Base-by-base conservation (phyloP, 1,284 basidiomycete genomes). In the Sutorius eximius region DNA sequence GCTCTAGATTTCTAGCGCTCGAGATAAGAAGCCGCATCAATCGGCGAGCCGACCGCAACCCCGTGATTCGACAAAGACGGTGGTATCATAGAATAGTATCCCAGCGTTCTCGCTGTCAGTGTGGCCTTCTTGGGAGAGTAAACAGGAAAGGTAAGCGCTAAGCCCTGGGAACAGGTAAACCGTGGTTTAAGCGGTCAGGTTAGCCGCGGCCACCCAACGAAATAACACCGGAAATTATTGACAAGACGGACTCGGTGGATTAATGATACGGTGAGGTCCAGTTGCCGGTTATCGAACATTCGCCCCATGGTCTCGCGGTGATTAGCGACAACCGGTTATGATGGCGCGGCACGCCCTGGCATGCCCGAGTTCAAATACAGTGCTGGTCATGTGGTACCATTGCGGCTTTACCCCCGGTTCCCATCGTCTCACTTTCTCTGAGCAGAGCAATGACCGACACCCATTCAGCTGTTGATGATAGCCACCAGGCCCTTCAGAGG, bases 381-480 rank as follows among this genome's bases (percentile, higher is more conserved):
- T 13, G 22, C 16, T n/a, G 20, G 34, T 33, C 47, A 50, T 56
- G 42, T 22, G 55, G 43, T 33, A 18, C 8, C 36, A 22, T 44
- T 33, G 5, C 49, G 36, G 45, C 44, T 44, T 45, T 54, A 15
- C 37, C 34, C 46, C 37, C 16, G 16, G 20, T 40, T 16, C 27
- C 18, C 30, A 46, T 27, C 41, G 36, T 41, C n/a, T 37, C 40
- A 34, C 45, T 44, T 36, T 37, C 44, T 9, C 24, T n/a, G 51
- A 51, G 36, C 50, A 46, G 32, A 30, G 38, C 27, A 16, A 73
- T 72, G 69, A 5, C 58, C n/a, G 49, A 54, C 38, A 33, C 45
- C 15, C 45, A 30, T 47, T 32, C 48, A 36, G 37, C 29, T 18
- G 27, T 48, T 24, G 53, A 46, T 37, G 34, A 46, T 4, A 47